phyloP scores from a whole-genome alignment of 2,329 filamentous ascomycete genomes.

The Colletotrichum lindemuthianum region DNA sequence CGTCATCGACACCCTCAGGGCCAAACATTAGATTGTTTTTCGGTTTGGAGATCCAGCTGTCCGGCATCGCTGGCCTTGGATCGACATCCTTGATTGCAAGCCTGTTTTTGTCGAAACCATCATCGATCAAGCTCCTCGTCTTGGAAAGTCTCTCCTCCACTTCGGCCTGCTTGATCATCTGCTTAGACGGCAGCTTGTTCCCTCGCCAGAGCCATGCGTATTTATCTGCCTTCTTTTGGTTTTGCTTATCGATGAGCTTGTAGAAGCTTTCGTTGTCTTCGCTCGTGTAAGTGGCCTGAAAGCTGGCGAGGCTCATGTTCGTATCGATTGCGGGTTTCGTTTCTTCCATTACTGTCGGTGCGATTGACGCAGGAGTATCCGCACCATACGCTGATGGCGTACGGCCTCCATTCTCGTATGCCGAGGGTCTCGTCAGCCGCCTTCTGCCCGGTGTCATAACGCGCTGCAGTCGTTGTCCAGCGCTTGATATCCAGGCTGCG shows the following conservation, averaged over 20 bases:
- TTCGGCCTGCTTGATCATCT: slow-evolving; percentile 75
- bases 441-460: slow-evolving; percentile 82
- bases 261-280: slow-evolving; percentile 99
- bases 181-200: slow-evolving; percentile 87
- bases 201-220: slow-evolving; percentile 89
- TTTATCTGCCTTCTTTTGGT: slow-evolving; percentile 83
- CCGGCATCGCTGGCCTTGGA: slow-evolving; percentile 78
- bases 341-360: slow-evolving; percentile 47
- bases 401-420: slow-evolving; percentile 47
- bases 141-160: slow-evolving; percentile 64
- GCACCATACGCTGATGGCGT: slow-evolving; percentile 76
- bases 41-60: slow-evolving; percentile 79
- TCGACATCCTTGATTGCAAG: slow-evolving; percentile 74
- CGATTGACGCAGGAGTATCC: slow-evolving; percentile 76
- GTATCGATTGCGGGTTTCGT: slow-evolving; percentile 69
- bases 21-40: slow-evolving; percentile 90
- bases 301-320: slow-evolving; percentile 83
- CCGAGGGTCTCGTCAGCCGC: slow-evolving; percentile 42
- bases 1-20: slow-evolving; percentile 72
- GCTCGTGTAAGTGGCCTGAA: slow-evolving; percentile 93
- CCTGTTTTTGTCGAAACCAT: slow-evolving; percentile 65
- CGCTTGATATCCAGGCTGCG: slow-evolving; percentile 84
- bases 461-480: slow-evolving; percentile 75
- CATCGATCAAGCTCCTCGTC: slow-evolving; percentile 60
- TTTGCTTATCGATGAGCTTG: slow-evolving; percentile 89